Conservation (phyloP, 805 yeast genomes). For the Monosporozyma yasuniensis region DNA sequence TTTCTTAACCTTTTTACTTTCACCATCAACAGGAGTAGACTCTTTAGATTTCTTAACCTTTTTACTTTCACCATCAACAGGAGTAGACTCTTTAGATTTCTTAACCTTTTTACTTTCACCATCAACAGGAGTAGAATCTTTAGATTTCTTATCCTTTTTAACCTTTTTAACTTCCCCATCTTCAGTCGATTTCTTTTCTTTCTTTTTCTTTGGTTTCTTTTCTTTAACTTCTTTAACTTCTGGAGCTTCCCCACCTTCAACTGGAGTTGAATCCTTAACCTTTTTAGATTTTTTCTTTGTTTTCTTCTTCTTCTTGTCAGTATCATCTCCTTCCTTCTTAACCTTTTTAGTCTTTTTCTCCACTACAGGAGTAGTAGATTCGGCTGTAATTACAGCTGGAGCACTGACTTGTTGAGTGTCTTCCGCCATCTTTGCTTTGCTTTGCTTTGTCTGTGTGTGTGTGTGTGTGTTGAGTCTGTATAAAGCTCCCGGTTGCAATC, state of each 20-base stretch:
- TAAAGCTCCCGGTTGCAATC: too few relatives aligned
- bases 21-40: neutral
- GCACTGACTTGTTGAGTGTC: too few relatives aligned
- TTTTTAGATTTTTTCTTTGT: too few relatives aligned
- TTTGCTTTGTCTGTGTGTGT: too few relatives aligned
- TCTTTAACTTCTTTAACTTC: neutral
- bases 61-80: neutral
- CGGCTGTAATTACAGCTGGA: neutral
- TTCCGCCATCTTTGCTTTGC: neutral
- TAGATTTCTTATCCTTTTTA: neutral
- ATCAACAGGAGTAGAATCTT: neutral
- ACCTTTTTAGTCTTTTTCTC: too few relatives aligned
- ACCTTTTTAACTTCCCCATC: neutral
- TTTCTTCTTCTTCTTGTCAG: too few relatives aligned
- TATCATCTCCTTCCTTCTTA: too few relatives aligned
- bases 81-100: neutral
- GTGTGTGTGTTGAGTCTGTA: too few relatives aligned
- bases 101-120: neutral
- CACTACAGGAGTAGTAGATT: neutral
- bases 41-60: constrained; percentile 1
- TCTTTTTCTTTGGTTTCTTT: too few relatives aligned
- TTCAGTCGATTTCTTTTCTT: too few relatives aligned
- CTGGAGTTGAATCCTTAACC: too few relatives aligned
- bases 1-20: constrained; percentile 5
- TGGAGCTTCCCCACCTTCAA: neutral